Evolutionary conservation across 108 stramenopile genomes (phyloP).

Genomic region (Fragilaria crotonensis): DNA sequence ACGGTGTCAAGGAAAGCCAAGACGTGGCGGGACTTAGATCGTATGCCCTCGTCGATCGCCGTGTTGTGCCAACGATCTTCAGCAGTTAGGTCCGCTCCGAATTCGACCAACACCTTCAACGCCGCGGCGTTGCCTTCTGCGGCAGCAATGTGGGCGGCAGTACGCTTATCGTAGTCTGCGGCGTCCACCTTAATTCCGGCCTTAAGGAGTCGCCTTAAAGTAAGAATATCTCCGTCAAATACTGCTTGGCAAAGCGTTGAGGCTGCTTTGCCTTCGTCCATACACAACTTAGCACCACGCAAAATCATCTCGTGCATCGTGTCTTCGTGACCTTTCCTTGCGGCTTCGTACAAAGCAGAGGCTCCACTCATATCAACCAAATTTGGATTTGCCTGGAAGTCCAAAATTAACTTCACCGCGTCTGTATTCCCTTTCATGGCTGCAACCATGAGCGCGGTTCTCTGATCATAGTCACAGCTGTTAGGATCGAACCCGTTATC

Average conservation of each 20-base stretch:
- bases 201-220: constrained; percentile 27
- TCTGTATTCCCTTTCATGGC: constrained; percentile 28
- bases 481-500: constrained; percentile 36
- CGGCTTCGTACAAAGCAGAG: constrained; percentile 28
- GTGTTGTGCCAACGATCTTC: constrained; percentile 45
- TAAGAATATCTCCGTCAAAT: constrained; percentile 37
- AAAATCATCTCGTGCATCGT: constrained; percentile 25
- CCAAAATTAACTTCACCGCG: constrained; percentile 19
- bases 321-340: constrained; percentile 25
- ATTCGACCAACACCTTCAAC: constrained; percentile 30
- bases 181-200: constrained; percentile 50
- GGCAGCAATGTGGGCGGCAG: constrained; percentile 46
- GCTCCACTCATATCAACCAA: constrained; percentile 25
- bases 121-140: constrained; percentile 48
- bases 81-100: constrained; percentile 38
- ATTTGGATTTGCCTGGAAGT: constrained; percentile 22
- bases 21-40: constrained; percentile 10
- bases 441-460: constrained; percentile 38
- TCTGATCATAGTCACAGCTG: constrained; percentile 24
- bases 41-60: constrained; percentile 23
- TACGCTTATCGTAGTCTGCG: constrained; percentile 48
- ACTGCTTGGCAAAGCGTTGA: constrained; percentile 41
- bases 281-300: constrained; percentile 32
- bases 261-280: constrained; percentile 32
- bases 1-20: constrained; percentile 12